Evolutionary conservation across 2,329 filamentous ascomycete genomes (phyloP), one percentile per base, ranked within the genome.

Genomic region (Fusarium albidum): DNA sequence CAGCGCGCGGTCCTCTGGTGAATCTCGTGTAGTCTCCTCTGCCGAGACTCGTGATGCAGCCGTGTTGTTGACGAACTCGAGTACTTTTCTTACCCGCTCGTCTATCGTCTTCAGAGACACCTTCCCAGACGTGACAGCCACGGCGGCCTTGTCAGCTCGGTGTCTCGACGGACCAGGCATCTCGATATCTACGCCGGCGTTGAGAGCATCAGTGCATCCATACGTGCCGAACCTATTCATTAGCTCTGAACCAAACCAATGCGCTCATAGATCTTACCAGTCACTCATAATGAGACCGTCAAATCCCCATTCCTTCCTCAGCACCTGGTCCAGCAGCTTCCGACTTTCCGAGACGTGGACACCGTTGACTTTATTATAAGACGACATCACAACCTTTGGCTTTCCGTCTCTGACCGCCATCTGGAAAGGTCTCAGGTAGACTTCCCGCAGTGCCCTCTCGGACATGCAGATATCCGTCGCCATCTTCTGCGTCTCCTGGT

Each of bases 351-450:
- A 55, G 14, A 62, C 55, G 6, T 63, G 55, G 3, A 38, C 26
- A 2, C 59, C 59, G 5, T 63, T 63, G 1, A 63, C 55, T 60
- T 80, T 77, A 57, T 84, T 85, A 63, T 86, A 86, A 4, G 82
- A 77, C 8, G 81, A 82, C 83, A 86, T 86, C 10, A 84, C 68
- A 49, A 81, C 79, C 62, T 79, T 79, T 3, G 82, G 79, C 25
- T 81, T 79, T 9, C 79, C 79, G 21, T 85, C 79, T 14, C 80
- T 74, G 51, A 87, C 74, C 0, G 82, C 83, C 52, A 87, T 78
- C 66, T 87, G 82, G 56, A 89, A 88, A 0, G 86, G 85, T 66
- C 82, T 75, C 4, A 88, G 74, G 58, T 88, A 88, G 13, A 88
- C 82, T 65, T 89, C 86, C 14, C 85, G 75, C 49, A 87, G 67